phyloP scores from a whole-genome alignment of 1,139 yeast species.

The Nakaseomyces nivariensis region DNA sequence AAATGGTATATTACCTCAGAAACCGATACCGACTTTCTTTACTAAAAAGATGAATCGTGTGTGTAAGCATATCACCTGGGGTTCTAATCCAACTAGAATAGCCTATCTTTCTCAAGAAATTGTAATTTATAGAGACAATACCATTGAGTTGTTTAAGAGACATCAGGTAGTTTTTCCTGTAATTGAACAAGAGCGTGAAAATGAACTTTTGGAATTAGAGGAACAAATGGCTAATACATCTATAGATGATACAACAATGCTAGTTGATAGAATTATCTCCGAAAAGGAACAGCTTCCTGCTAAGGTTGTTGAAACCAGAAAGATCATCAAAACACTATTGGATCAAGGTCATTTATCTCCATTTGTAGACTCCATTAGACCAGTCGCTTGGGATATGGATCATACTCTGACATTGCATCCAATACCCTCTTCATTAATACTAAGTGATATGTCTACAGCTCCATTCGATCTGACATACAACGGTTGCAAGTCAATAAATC shows the following conservation, averaged over 20 bases:
- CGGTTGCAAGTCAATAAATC: constrained; percentile 71
- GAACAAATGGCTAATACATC: constrained; percentile 16
- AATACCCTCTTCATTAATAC: constrained; percentile 56
- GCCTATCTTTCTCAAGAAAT: constrained; percentile 79
- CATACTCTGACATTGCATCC: constrained; percentile 65
- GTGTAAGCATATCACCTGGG: constrained; percentile 58
- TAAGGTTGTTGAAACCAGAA: constrained; percentile 53
- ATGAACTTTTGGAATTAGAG: constrained; percentile 4
- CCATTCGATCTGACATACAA: constrained; percentile 67
- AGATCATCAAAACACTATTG: constrained; percentile 63
- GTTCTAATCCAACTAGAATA: constrained; percentile 68
- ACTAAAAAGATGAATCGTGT: constrained; percentile 56
- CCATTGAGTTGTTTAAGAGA: constrained; percentile 59
- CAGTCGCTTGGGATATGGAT: constrained; percentile 63
- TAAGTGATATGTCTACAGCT: constrained; percentile 64
- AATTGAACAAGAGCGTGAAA: constrained; percentile 29
- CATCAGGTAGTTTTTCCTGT: constrained; percentile 50
- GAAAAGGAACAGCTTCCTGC: constrained; percentile 28
- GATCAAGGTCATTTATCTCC: constrained; percentile 90
- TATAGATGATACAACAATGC: constrained; percentile 10
- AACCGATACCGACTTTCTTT: constrained; percentile 59
- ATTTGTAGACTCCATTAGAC: constrained; percentile 49
- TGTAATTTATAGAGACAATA: constrained; percentile 60
- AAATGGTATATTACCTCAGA: constrained; percentile 59
- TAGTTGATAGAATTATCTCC: constrained; percentile 21